These are phyloP conservation scores for Biscogniauxia marginata DNA, from an alignment of 2,329 filamentous ascomycete genomes.

Conservation along the genomic window DNA sequence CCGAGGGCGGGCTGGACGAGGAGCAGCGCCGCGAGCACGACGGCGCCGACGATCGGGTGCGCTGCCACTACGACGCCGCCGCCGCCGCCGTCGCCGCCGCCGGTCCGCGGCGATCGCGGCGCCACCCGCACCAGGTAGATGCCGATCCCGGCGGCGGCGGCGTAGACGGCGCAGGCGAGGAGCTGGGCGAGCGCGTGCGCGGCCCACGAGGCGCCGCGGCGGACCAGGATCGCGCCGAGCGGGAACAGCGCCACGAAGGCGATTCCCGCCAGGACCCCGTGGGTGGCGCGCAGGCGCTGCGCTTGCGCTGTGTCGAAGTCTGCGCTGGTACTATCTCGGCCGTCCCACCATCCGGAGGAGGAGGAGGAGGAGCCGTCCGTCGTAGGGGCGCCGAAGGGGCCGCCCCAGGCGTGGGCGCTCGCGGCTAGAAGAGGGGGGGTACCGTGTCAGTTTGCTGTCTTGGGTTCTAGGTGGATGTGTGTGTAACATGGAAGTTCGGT, in stretches of 20 bases:
- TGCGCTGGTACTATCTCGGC: conserved; percentile 1
- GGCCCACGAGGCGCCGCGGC: conserved; percentile 33
- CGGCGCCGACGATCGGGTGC: conserved; percentile 48
- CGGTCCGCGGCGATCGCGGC: too few relatives aligned
- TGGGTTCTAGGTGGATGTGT: not conserved
- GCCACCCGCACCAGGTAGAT: conserved; percentile 39
- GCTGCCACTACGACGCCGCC: too few relatives aligned
- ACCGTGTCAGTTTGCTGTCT: not conserved
- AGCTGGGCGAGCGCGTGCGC: too few relatives aligned
- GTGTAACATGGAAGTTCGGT: too few relatives aligned
- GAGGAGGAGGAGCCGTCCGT: not conserved
- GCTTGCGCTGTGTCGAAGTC: conserved; percentile 31
- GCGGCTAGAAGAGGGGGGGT: not conserved
- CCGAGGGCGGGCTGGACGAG: conserved; percentile 45
- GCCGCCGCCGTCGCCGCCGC: too few relatives aligned
- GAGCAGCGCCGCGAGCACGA: conserved; percentile 39
- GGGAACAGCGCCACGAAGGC: conserved; percentile 46
- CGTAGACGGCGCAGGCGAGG: conserved; percentile 37
- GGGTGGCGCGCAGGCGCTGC: conserved; percentile 34
- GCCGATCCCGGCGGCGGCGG: conserved; percentile 42
- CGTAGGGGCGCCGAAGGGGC: conserved; percentile 1
- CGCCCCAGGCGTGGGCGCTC: not conserved
- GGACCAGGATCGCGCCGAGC: conserved; percentile 42
- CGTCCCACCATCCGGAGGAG: not conserved
- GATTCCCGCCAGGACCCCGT: conserved; percentile 41